Conservation (phyloP, 2,329 filamentous ascomycete genomes). For the Thermomyces lanuginosus region DNA sequence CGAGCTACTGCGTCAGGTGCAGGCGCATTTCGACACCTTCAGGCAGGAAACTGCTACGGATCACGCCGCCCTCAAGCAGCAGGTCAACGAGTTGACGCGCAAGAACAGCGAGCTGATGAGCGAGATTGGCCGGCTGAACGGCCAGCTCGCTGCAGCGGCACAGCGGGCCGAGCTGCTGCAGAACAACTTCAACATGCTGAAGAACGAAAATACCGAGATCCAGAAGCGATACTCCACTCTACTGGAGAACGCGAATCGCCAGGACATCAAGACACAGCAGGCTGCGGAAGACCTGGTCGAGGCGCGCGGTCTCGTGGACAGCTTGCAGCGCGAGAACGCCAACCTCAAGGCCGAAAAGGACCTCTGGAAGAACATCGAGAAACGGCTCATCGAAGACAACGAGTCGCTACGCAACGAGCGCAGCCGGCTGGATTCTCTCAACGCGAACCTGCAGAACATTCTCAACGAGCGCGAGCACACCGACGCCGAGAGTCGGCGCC, state of each 20-base stretch:
- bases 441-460: slow-evolving; percentile 71
- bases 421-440: slow-evolving; percentile 62
- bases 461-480: slow-evolving; percentile 81
- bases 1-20: slow-evolving; percentile 69
- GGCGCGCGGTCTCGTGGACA: slow-evolving; percentile 63
- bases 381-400: slow-evolving; percentile 74
- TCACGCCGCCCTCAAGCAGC: slow-evolving; percentile 64
- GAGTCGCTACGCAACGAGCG: slow-evolving; percentile 72
- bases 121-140: slow-evolving; percentile 62
- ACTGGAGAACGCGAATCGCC: slow-evolving; percentile 70
- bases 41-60: slow-evolving; percentile 72
- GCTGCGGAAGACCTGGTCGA: slow-evolving; percentile 87
- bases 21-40: slow-evolving; percentile 78
- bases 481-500: slow-evolving; percentile 65
- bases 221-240: slow-evolving; percentile 65
- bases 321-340: slow-evolving; percentile 73
- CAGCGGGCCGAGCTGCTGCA: slow-evolving; percentile 84
- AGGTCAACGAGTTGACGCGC: slow-evolving; percentile 62
- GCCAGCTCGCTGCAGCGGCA: slow-evolving; percentile 63
- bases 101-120: slow-evolving; percentile 72
- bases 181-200: slow-evolving; percentile 67
- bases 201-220: slow-evolving; percentile 69
- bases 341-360: slow-evolving; percentile 93
- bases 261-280: slow-evolving; percentile 80
- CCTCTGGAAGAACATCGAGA: slow-evolving; percentile 85